Evolutionary conservation across 176 grass and related monocot genomes (phyloP).

Genomic region (Typha latifolia): DNA sequence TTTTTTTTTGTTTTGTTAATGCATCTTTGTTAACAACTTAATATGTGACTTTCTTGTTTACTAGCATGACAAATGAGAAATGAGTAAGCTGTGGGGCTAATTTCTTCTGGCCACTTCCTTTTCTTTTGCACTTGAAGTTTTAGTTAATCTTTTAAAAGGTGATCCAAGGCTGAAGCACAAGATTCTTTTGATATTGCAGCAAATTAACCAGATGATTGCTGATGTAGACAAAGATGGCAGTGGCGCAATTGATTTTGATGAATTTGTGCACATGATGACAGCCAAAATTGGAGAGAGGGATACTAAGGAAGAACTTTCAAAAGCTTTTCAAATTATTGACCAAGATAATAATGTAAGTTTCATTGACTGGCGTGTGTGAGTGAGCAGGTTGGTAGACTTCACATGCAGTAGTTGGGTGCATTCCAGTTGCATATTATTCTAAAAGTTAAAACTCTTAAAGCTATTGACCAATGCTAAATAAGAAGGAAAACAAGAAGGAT

Average conservation of each 20-base stretch:
- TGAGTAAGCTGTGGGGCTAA: too few relatives aligned
- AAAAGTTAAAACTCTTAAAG: too few relatives aligned
- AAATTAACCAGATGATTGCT: slow-evolving; percentile 93
- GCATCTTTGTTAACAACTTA: too few relatives aligned
- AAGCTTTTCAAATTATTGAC: slow-evolving; percentile 76
- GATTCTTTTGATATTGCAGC: slow-evolving; percentile 41
- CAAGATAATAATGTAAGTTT: slow-evolving; percentile 82
- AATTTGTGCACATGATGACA: slow-evolving; percentile 95
- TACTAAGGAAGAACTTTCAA: slow-evolving; percentile 76
- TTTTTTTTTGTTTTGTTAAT: too few relatives aligned
- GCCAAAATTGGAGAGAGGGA: slow-evolving; percentile 95
- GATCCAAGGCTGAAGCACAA: neutral
- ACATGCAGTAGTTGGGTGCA: too few relatives aligned
- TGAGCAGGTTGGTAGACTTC: too few relatives aligned
- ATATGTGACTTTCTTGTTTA: too few relatives aligned
- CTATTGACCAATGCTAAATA: too few relatives aligned
- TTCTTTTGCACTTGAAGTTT: neutral
- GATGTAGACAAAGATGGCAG: slow-evolving; percentile 95
- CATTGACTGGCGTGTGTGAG: neutral
- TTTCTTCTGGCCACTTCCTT: neutral
- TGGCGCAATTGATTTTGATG: slow-evolving; percentile 87
- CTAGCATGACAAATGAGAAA: too few relatives aligned
- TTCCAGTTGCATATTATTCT: too few relatives aligned
- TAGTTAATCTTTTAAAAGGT: neutral
- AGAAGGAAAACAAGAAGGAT: too few relatives aligned